Base-by-base conservation (phyloP, 2,329 filamentous ascomycete genomes). In the Penicillium sp. region DNA sequence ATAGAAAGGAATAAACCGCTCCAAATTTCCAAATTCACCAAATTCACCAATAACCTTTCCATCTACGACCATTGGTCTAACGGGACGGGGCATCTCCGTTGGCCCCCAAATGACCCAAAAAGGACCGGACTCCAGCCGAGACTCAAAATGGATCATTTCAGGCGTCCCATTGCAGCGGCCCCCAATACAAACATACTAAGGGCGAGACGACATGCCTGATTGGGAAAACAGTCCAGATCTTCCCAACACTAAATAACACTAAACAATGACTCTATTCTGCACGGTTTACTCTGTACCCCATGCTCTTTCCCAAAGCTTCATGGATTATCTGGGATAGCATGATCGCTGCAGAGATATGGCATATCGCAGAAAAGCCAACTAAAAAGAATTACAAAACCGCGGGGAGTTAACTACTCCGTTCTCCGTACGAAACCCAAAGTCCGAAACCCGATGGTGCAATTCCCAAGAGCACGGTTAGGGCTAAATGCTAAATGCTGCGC, bases 31-130 rank as follows among this genome's bases (percentile, higher is more conserved):
- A 36, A 40, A 20, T 44, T 39, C n/a, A n/a, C n/a, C n/a, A n/a
- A n/a, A n/a, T n/a, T n/a, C n/a, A n/a, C n/a, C n/a, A 50, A 50
- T 52, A 50, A 50, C 47, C 43, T 52, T 52, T 50, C 40, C 44
- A 52, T 50, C 44, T 26, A 27, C 40, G 24, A 22, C 20, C 43
- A 49, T 49, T 49, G 49, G 43, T 40, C 37, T 7, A 11, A 29
- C 42, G n/a, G 14, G 5, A 24, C 14, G 35, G 44, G 45, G 40
- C 27, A 26, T 23, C 35, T 49, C 40, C 46, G 35, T 34, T 45
- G 50, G 47, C 47, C 44, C 51, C 51, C 42, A 48, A 46, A 24
- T 7, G 1, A n/a, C 8, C 10, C 22, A 23, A 22, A 32, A 20
- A 22, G 36, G 5, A 34, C 9, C 31, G 31, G 31, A 34, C 31